phyloP scores from a whole-genome alignment of 163 green algal genomes.

The Chlorella variabilis region DNA sequence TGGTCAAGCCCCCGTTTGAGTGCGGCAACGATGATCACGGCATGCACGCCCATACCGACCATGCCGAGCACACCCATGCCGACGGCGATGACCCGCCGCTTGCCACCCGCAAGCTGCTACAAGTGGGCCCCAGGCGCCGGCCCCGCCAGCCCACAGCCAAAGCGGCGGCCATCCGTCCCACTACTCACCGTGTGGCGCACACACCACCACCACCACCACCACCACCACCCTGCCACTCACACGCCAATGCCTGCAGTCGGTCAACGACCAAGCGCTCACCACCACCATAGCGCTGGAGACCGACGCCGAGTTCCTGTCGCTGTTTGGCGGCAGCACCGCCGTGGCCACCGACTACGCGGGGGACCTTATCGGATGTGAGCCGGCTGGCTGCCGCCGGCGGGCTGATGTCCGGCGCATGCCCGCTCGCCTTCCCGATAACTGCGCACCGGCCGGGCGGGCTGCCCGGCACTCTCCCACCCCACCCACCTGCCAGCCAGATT shows the following conservation, averaged over 20 bases:
- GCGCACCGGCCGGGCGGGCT: no score
- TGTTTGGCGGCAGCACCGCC: background rate
- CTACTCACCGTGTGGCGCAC: no score
- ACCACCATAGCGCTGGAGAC: constrained; percentile 16
- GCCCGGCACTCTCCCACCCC: no score
- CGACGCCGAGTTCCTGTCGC: background rate
- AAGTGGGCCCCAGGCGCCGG: background rate
- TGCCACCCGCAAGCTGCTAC: constrained; percentile 9
- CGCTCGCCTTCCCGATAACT: no score
- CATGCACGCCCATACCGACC: background rate
- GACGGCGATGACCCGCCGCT: background rate
- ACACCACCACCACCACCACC: no score
- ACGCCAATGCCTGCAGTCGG: no score
- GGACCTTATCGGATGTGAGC: constrained; percentile 22
- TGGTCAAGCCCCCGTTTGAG: background rate
- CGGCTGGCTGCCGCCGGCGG: background rate
- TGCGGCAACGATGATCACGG: constrained; percentile 3
- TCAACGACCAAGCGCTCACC: background rate
- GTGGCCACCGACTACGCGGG: background rate
- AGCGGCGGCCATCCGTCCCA: no score
- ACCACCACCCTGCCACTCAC: no score
- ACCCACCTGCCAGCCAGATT: background rate
- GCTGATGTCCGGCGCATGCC: no score
- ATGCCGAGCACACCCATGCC: background rate
- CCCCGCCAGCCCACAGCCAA: no score